Conservation (phyloP, 768 basidiomycete genomes). For the Tulasnella sp. region DNA sequence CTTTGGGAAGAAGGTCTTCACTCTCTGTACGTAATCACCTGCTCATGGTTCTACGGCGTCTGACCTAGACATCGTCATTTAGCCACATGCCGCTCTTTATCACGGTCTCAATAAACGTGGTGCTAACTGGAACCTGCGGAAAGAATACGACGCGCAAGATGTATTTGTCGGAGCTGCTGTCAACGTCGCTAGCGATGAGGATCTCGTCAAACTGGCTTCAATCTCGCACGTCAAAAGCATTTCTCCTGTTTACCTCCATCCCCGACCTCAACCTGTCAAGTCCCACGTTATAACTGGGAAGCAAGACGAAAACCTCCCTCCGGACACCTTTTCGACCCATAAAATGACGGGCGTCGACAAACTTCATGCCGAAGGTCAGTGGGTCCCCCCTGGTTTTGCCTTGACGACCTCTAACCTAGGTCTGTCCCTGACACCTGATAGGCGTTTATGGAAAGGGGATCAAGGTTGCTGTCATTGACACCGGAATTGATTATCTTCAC, state of each 20-base stretch:
- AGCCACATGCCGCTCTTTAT: slow-evolving; percentile 19
- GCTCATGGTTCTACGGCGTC: background rate
- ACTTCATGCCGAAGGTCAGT: slow-evolving; percentile 16
- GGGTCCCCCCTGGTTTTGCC: background rate
- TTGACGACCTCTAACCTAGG: background rate
- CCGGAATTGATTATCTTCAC: slow-evolving; percentile 19
- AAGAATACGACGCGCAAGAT: slow-evolving; percentile 7
- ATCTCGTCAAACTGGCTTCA: slow-evolving; percentile 7
- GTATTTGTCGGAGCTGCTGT: slow-evolving; percentile 11
- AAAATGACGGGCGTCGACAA: slow-evolving; percentile 21
- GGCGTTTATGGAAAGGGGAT: slow-evolving; percentile 14
- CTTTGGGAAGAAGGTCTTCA: slow-evolving; percentile 22
- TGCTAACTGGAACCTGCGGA: background rate
- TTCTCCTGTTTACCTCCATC: slow-evolving; percentile 2
- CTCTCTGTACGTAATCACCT: background rate
- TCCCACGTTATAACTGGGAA: slow-evolving; percentile 7
- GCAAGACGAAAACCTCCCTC: slow-evolving; percentile 1
- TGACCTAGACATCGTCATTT: slow-evolving; percentile 39
- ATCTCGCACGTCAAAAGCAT: slow-evolving; percentile 17
- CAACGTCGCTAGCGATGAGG: background rate
- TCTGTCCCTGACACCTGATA: background rate
- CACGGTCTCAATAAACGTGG: slow-evolving; percentile 5
- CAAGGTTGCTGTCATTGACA: slow-evolving; percentile 20
- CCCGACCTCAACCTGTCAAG: slow-evolving; percentile 2
- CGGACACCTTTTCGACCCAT: slow-evolving; percentile 16